Base-by-base conservation (phyloP, 2,329 filamentous ascomycete species). In the Colletotrichum lindemuthianum region DNA sequence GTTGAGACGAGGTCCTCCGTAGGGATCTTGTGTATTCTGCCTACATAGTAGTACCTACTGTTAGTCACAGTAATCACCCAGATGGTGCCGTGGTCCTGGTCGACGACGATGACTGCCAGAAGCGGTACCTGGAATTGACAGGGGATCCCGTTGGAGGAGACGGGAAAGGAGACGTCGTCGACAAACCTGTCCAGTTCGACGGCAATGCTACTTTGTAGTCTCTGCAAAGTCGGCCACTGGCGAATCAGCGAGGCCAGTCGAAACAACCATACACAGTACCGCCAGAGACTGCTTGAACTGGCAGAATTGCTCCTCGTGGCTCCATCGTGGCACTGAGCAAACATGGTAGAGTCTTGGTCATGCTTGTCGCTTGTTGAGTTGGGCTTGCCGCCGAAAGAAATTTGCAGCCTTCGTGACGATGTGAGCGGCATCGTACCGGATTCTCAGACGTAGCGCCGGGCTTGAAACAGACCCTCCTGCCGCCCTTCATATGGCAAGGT, bases 401-500 rank as follows among this genome's bases (percentile, higher is more conserved):
- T 45, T 58, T 58, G 45, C 45, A 37, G 45, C 24, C 50, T 58
- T 58, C 8, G 4, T 39, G 53, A 34, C 32, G 12, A 34, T 3
- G 15, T 8, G 13, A 34, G 39, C 37, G 39, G 44, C 32, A 32
- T 37, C 49, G 45, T 44, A 55, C 61, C 57, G 57, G 61, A 55
- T 60, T 60, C 45, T 51, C 61, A 64, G 61, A 60, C 61, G 45
- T 64, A 55, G 61, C 57, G 61, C 50, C 33, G 44, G 57, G 36
- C 12, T 40, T 65, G 57, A 65, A 65, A 65, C 61, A 43, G 45
- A 55, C 39, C 61, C 61, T 56, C 61, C 34, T 41, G 40, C 15
- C 57, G 41, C 58, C 61, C 61, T 61, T 65, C 61, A 65, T 65
- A 61, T 40, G 61, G 61, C 24, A 61, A 65, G 45, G 61, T 43